Evolutionary conservation across 2,329 filamentous ascomycete species (phyloP), one percentile per base, ranked within the genome.

Genomic region (Mycosphaerella arachidis): DNA sequence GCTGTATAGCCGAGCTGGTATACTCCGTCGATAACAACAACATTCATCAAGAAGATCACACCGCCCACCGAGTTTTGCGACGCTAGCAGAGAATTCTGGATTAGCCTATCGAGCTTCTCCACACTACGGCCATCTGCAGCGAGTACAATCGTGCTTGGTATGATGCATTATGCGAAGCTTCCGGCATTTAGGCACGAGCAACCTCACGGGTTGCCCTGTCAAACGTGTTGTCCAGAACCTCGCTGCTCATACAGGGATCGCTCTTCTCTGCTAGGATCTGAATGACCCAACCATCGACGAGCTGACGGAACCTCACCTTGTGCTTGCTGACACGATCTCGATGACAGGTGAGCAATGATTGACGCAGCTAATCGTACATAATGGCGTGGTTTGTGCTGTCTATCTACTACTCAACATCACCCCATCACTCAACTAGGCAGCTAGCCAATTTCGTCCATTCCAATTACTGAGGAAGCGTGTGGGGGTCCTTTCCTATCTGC

Each of bases 291-390:
- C 40, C 40, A 43, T 43, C 40, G 40, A 31, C 50, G 30, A 52
- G 50, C 50, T 52, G 29, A 52, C 30, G 30, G 50, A 33, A 29
- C 50, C 7, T 30, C 27, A 29, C 30, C 27, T 35, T 16, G 27
- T 35, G 27, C 30, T 35, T 20, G 50, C 50, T 52, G 50, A 52
- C 50, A 52, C 50, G 50, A 52, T 52, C 50, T 31, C 50, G 50
- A 52, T 35, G 50, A 33, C 30, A n/a, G 7, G 50, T 12, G 50
- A 35, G 50, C 30, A 31, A 33, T 52, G 50, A 13, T 52, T 52
- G 50, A 52, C 30, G 50, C 50, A 31, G 29, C 50, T 52, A 20
- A 20, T 50, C 46, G 20, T 50, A 30, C 13, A 30, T 30, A 18
- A 10, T 52, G 50, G 30, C 50, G n/a, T 31, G 50, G 18, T n/a